Base-by-base conservation (phyloP, 2,329 filamentous ascomycete species). In the Leptographium lundbergii region DNA sequence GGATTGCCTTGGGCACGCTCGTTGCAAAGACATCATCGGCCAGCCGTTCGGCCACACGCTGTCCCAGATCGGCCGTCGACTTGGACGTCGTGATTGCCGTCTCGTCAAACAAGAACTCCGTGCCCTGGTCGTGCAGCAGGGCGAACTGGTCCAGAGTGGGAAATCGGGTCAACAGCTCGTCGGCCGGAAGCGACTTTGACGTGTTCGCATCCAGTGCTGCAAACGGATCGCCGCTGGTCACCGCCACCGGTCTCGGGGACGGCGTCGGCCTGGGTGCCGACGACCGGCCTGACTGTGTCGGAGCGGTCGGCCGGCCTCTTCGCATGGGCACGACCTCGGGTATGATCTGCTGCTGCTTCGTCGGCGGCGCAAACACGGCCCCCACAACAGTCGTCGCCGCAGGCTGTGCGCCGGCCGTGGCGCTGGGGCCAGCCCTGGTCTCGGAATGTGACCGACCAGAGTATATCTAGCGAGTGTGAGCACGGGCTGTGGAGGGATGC, bases 281-380 rank as follows among this genome's bases (percentile, higher is more conserved):
- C 32, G 62, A 29, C 69, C 27, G 39, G 67, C 24, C 74, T 73
- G 10, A 5, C 25, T 57, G 54, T 13, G 73, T 70, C 19, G 74
- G 67, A 6, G 70, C 71, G 27, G 77, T 73, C 22, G 91, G 88
- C 62, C 90, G 80, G 4, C 94, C 94, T 73, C 94, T 82, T 61
- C 94, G 83, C 94, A 97, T 97, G 0, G 92, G 94, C 45, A 88
- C 85, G 62, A 99, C 90, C 27, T 96, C 90, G 10, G 94, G 94
- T 58, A 97, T 85, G 10, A 80, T 76, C 65, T 87, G 82, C 58
- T 87, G 82, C 64, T 87, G 81, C 59, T 87, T 82, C 29, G 83
- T 75, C 2, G 87, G 84, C n/a, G 88, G 84, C 6, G 89, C 83
- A 67, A 92, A 92, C 19, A 91, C 85, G 13, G 92, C 86, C 10